phyloP scores from a whole-genome alignment of 2,329 filamentous ascomycete species.

The Aspergillus sojae region DNA sequence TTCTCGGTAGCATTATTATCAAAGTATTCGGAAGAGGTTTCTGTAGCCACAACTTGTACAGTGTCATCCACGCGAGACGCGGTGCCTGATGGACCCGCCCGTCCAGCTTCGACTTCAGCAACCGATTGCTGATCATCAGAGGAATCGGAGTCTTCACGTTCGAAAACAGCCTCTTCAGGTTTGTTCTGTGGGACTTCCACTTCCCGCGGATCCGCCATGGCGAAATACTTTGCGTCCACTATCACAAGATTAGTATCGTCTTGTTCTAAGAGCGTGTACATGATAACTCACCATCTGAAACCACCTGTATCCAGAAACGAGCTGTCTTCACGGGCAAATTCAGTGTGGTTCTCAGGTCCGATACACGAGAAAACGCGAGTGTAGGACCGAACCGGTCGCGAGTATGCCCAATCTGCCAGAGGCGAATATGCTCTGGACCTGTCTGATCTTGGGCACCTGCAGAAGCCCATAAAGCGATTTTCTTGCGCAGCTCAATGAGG shows the following conservation, averaged over 20 bases:
- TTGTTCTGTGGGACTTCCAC: slow-evolving; percentile 29
- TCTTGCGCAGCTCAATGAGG: slow-evolving; percentile 41
- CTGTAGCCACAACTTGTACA: neutral
- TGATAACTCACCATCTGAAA: slow-evolving; percentile 36
- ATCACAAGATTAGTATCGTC: slow-evolving; percentile 11
- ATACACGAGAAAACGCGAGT: slow-evolving; percentile 38
- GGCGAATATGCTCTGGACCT: slow-evolving; percentile 38
- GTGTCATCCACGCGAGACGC: neutral
- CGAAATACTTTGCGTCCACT: slow-evolving; percentile 41
- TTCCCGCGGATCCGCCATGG: slow-evolving; percentile 37
- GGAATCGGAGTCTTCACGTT: slow-evolving; percentile 29
- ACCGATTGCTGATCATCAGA: slow-evolving; percentile 22
- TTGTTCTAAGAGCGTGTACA: neutral
- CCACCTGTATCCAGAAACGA: slow-evolving; percentile 43
- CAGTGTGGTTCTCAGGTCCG: slow-evolving; percentile 34
- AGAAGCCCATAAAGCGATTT: slow-evolving; percentile 37
- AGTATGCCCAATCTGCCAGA: slow-evolving; percentile 44
- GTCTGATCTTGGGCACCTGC: slow-evolving; percentile 24
- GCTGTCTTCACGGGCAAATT: slow-evolving; percentile 29
- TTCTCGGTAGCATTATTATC: neutral
- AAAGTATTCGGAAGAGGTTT: neutral
- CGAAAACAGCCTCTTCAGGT: slow-evolving; percentile 32
- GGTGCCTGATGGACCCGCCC: slow-evolving; percentile 33
- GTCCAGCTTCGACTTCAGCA: slow-evolving; percentile 24
- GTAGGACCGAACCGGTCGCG: slow-evolving; percentile 36